These are phyloP conservation scores for Panaeolus papilionaceus DNA, from an alignment of 768 basidiomycete genomes.

Conservation along the genomic window DNA sequence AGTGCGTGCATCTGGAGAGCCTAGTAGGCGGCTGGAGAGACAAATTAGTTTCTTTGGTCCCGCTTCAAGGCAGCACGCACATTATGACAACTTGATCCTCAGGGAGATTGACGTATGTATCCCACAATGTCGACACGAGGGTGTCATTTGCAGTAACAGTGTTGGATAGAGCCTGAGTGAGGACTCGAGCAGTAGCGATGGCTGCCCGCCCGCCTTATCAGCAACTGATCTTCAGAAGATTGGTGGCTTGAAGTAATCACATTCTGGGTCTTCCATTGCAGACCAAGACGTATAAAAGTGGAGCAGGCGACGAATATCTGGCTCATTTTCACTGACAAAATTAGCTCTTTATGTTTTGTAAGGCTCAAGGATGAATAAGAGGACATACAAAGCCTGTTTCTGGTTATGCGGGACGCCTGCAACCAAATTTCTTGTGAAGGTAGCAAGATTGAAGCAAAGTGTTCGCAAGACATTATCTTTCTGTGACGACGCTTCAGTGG, in stretches of 20 bases:
- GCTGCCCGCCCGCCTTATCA: conserved; percentile 45
- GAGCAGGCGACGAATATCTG: conserved; percentile 67
- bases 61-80: conserved; percentile 46
- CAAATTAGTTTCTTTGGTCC: conserved; percentile 18
- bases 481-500: neutral
- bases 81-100: conserved; percentile 79
- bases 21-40: conserved; percentile 58
- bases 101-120: conserved; percentile 65
- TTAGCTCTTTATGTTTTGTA: neutral
- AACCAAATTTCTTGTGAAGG: conserved; percentile 85
- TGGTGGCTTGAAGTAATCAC: conserved; percentile 43
- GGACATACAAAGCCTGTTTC: conserved; percentile 69
- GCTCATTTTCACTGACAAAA: conserved; percentile 69
- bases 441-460: conserved; percentile 62
- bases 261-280: conserved; percentile 62
- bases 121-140: conserved; percentile 66
- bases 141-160: conserved; percentile 76
- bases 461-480: conserved; percentile 34
- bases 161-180: conserved; percentile 85
- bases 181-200: conserved; percentile 63
- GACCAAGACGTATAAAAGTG: conserved; percentile 82
- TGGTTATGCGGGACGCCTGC: conserved; percentile 82
- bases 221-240: conserved; percentile 3
- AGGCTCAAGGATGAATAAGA: conserved; percentile 3
- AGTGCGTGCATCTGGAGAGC: conserved; percentile 67